Conservation (phyloP, 2,329 filamentous ascomycete genomes). For the Ustulina deusta region DNA sequence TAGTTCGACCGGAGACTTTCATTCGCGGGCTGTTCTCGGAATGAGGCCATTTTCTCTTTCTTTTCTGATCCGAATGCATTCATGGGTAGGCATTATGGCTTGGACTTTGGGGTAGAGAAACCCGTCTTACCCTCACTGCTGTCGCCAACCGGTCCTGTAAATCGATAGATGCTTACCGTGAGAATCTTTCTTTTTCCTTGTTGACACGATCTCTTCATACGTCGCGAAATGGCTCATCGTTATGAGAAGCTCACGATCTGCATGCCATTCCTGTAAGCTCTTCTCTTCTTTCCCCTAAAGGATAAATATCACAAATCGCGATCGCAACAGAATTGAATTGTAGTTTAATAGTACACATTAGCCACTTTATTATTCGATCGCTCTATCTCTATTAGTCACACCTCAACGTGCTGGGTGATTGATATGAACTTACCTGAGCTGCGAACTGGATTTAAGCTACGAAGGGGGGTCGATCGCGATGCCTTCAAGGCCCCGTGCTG, state of each 20-base stretch:
- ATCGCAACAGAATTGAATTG: too few relatives aligned
- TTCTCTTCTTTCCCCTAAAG: background rate
- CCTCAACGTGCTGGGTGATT: too few relatives aligned
- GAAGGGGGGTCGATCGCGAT: too few relatives aligned
- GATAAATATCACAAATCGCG: background rate
- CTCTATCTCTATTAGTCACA: too few relatives aligned
- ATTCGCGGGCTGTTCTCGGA: background rate
- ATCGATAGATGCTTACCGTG: background rate
- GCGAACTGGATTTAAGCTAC: too few relatives aligned
- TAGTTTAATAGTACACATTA: too few relatives aligned
- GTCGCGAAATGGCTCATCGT: background rate
- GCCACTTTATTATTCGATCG: too few relatives aligned
- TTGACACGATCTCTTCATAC: background rate
- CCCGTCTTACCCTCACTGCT: background rate
- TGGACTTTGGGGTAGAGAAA: background rate
- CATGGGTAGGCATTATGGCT: background rate
- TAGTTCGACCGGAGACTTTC: background rate
- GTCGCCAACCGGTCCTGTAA: background rate
- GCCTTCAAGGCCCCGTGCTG: too few relatives aligned
- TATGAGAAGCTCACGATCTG: background rate
- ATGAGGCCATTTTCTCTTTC: background rate
- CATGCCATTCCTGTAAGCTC: background rate
- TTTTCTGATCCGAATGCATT: background rate
- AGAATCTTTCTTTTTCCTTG: background rate
- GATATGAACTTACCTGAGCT: too few relatives aligned